A percentile compares a stretch with the other conserved stretches of the same genome.
Evolutionary conservation across 352 stramenopile genomes (phyloP).

Genomic region (Saprolegnia diclina): DNA sequence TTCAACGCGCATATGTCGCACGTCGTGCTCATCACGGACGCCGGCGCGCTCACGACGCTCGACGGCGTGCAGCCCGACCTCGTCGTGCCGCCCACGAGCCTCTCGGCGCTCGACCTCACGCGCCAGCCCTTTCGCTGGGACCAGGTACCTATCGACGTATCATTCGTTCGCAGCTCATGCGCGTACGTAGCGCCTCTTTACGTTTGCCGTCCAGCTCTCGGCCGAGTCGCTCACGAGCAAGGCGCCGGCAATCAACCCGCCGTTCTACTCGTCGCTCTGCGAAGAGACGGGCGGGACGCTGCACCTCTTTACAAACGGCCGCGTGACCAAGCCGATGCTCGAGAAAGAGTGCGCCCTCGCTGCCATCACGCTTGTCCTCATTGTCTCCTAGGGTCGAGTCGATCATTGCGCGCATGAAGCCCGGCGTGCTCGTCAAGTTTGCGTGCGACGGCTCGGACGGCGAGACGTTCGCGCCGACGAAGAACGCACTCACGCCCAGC

Average conservation of each 20-base stretch:
- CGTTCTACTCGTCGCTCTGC: constrained; percentile 80
- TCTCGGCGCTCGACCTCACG: constrained; percentile 72
- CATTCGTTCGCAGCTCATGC: not conserved
- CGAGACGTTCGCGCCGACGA: constrained; percentile 39
- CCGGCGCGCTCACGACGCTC: constrained; percentile 51
- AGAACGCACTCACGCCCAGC: constrained; percentile 70
- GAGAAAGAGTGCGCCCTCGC: constrained; percentile 22
- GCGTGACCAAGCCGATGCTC: constrained; percentile 23
- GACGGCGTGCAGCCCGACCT: constrained; percentile 73
- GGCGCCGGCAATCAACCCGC: constrained; percentile 42
- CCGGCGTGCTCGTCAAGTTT: constrained; percentile 76
- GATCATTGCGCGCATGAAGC: constrained; percentile 43
- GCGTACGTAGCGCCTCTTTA: constrained; percentile 50
- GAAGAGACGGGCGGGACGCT: constrained; percentile 78
- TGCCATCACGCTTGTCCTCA: not conserved
- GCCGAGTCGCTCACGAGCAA: constrained; percentile 45
- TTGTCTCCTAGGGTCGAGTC: constrained; percentile 9
- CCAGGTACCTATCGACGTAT: constrained; percentile 33
- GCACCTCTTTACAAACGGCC: constrained; percentile 52
- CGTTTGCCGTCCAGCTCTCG: constrained; percentile 76
- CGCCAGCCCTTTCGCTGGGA: constrained; percentile 83
- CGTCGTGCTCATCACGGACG: constrained; percentile 76
- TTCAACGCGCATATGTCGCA: constrained; percentile 84
- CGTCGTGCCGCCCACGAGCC: constrained; percentile 55
- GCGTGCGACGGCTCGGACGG: constrained; percentile 58